Conservation (phyloP, 2,329 filamentous ascomycete species). For the Colletotrichum aenigma region DNA sequence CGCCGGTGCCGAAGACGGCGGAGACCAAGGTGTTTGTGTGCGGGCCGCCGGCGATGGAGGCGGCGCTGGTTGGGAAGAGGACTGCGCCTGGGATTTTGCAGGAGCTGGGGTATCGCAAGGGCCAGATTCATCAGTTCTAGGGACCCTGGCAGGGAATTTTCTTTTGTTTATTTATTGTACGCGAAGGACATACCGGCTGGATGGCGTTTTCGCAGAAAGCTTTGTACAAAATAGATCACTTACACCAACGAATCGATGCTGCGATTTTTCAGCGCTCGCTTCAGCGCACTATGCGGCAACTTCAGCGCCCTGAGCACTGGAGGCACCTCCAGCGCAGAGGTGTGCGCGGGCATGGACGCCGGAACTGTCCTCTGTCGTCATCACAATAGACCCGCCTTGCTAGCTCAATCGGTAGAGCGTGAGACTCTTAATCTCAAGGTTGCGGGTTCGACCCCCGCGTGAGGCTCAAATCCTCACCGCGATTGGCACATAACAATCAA, state of each 20-base stretch:
- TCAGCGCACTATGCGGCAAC: background rate
- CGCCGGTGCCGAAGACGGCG: conserved; percentile 30
- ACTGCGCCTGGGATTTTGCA: conserved; percentile 53
- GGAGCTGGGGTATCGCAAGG: conserved; percentile 61
- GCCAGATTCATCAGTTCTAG: conserved; percentile 64
- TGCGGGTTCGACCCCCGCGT: conserved; percentile 27
- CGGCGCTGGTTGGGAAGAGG: conserved; percentile 53
- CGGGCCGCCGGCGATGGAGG: conserved; percentile 72
- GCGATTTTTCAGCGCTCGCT: background rate
- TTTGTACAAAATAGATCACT: background rate
- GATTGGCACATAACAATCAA: background rate
- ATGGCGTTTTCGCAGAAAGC: background rate
- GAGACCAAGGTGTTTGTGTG: conserved; percentile 70
- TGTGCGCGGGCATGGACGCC: background rate
- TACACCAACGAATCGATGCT: background rate
- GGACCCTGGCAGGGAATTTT: background rate
- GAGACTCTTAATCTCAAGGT: conserved; percentile 62
- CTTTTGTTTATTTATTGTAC: background rate
- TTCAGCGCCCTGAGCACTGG: background rate
- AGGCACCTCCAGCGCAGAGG: background rate
- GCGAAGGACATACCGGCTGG: background rate
- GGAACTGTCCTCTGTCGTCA: background rate
- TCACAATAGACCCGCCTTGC: conserved; percentile 28
- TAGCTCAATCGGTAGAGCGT: conserved; percentile 78
- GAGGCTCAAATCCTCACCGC: conserved; percentile 25